A percentile compares a stretch with the other conserved stretches of the same genome.
These are phyloP conservation scores for Solidago caesia DNA, from an alignment of 129 eudicot genomes.

Conservation along the genomic window DNA sequence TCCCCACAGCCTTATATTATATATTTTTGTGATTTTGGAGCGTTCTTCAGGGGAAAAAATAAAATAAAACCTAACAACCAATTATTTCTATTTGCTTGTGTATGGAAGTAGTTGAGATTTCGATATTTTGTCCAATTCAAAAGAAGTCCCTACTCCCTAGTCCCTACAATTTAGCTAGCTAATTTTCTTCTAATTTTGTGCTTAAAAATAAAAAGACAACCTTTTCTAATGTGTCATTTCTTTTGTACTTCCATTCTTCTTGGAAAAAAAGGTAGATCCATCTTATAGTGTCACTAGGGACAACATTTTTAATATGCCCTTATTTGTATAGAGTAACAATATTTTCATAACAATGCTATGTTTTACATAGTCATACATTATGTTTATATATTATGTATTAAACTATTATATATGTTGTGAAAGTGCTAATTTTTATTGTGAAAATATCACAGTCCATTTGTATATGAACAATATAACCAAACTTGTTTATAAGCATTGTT, in stretches of 20 bases:
- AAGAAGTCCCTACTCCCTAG: slow-evolving; percentile 16
- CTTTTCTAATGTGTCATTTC: slow-evolving; percentile 13
- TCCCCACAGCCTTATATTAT: background rate
- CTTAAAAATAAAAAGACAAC: slow-evolving; percentile 15
- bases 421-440: too few species aligned
- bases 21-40: background rate
- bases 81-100: slow-evolving; percentile 11
- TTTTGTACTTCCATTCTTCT: slow-evolving; percentile 22
- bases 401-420: too few species aligned
- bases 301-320: slow-evolving; percentile 12
- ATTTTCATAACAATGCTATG: too few species aligned
- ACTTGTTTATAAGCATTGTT: too few species aligned
- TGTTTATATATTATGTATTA: too few species aligned
- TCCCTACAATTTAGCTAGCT: too few species aligned
- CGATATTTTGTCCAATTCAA: slow-evolving; percentile 9
- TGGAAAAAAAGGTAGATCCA: slow-evolving; percentile 18
- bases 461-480: too few species aligned
- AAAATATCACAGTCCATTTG: too few species aligned
- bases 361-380: too few species aligned
- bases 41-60: background rate
- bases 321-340: background rate
- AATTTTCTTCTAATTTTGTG: slow-evolving; percentile 10
- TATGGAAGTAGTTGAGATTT: slow-evolving; percentile 21
- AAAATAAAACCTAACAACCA: background rate
- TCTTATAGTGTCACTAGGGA: slow-evolving; percentile 4